Percentiles rank a stretch among this genome's conserved stretches.
These are phyloP conservation scores for Aspergillus novoparasiticus DNA, from an alignment of 2,329 filamentous ascomycete genomes.

Conservation along the genomic window DNA sequence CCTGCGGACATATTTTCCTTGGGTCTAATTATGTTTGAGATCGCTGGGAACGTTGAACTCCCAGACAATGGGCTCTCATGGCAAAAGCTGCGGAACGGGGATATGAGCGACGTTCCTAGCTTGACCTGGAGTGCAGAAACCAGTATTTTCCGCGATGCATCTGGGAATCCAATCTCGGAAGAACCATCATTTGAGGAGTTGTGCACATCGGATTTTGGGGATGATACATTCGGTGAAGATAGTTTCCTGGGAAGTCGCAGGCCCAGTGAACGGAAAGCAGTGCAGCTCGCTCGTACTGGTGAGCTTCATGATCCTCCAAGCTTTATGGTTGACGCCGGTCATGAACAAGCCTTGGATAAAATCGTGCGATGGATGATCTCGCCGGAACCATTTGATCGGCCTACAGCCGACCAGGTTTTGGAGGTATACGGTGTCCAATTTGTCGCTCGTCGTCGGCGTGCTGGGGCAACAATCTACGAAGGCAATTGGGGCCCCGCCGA, in stretches of 20 bases:
- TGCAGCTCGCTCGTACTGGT: constrained; percentile 47
- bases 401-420: constrained; percentile 73
- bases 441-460: constrained; percentile 74
- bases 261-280: constrained; percentile 26
- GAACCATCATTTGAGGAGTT: constrained; percentile 47
- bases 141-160: constrained; percentile 72
- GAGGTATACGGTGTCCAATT: constrained; percentile 74
- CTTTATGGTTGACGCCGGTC: constrained; percentile 81
- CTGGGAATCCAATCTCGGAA: constrained; percentile 65
- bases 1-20: constrained; percentile 92
- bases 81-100: constrained; percentile 85
- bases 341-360: constrained; percentile 76
- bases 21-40: constrained; percentile 91
- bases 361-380: constrained; percentile 88
- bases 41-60: constrained; percentile 88
- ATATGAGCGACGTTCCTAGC: constrained; percentile 84
- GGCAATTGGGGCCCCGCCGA: constrained; percentile 89
- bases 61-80: constrained; percentile 91
- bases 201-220: constrained; percentile 46
- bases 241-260: constrained; percentile 34
- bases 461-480: constrained; percentile 93
- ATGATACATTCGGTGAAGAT: constrained; percentile 47
- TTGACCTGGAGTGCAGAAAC: constrained; percentile 77
- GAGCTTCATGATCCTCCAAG: constrained; percentile 71
- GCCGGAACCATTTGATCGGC: constrained; percentile 72